A percentile compares a stretch with the other conserved stretches of the same genome.
Evolutionary conservation across 2,329 filamentous ascomycete species (phyloP).

Genomic region (Sclerotiophoma versabilis): DNA sequence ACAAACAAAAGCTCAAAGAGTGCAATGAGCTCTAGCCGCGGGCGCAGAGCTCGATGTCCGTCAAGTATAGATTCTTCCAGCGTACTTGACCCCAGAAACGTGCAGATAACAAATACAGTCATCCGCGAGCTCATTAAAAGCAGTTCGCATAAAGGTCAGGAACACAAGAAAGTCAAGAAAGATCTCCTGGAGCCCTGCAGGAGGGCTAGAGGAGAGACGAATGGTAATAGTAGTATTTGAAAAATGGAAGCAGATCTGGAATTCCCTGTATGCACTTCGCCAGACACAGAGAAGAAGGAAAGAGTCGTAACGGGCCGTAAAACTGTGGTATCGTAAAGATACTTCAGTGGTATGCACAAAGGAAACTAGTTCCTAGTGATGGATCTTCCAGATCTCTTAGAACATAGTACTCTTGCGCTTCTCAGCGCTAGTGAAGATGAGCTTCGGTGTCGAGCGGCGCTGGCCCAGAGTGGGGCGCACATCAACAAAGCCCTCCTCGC

Average conservation of each 20-base stretch:
- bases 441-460: slow-evolving; percentile 82
- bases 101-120: slow-evolving; percentile 29
- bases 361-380: slow-evolving; percentile 27
- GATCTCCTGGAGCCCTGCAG: slow-evolving; percentile 27
- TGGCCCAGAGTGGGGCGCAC: slow-evolving; percentile 62
- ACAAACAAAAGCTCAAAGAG: slow-evolving; percentile 38
- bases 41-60: slow-evolving; percentile 44
- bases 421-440: slow-evolving; percentile 86
- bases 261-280: slow-evolving; percentile 34
- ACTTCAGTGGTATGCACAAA: slow-evolving; percentile 48
- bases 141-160: slow-evolving; percentile 38
- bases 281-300: slow-evolving; percentile 34
- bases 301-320: slow-evolving; percentile 50
- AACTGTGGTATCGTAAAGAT: slow-evolving; percentile 32
- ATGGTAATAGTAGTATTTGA: slow-evolving; percentile 38
- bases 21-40: slow-evolving; percentile 48
- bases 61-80: slow-evolving; percentile 25
- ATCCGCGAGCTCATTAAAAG: slow-evolving; percentile 46
- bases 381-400: slow-evolving; percentile 51
- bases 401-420: slow-evolving; percentile 81
- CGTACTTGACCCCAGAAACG: slow-evolving; percentile 23
- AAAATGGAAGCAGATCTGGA: slow-evolving; percentile 28
- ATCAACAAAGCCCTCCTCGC: slow-evolving; percentile 66
- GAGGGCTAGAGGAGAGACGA: slow-evolving; percentile 37
- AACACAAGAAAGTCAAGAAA: slow-evolving; percentile 37